A percentile compares a stretch with the other conserved stretches of the same genome.
phyloP scores from a whole-genome alignment of 345 rosid genomes.

The Eucalyptus curtisii region DNA sequence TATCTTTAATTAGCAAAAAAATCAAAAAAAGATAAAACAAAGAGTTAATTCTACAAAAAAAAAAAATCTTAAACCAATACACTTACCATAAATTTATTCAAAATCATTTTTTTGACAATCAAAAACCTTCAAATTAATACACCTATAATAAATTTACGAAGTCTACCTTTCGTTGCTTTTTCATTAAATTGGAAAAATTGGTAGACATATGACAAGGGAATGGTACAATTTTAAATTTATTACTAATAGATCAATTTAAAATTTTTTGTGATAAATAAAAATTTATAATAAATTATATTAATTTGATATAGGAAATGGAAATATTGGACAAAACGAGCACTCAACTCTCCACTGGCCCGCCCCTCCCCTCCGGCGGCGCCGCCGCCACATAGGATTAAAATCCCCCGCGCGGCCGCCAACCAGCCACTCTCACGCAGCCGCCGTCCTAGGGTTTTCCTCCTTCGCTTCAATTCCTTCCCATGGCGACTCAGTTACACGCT shows the following conservation, averaged over 20 bases:
- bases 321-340: background rate
- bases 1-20: background rate
- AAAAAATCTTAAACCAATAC: rapidly evolving
- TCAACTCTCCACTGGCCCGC: background rate
- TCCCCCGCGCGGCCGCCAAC: background rate
- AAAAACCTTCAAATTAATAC: rapidly evolving
- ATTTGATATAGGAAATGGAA: too few relatives aligned
- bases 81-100: rapidly evolving
- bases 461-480: background rate
- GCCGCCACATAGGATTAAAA: background rate
- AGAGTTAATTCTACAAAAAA: too few relatives aligned
- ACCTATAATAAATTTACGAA: rapidly evolving
- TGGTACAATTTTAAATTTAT: too few relatives aligned
- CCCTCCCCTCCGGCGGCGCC: background rate
- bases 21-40: too few relatives aligned
- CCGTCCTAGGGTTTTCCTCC: background rate
- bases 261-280: too few relatives aligned
- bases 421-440: background rate
- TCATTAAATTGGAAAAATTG: rapidly evolving
- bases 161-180: rapidly evolving
- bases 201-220: rapidly evolving
- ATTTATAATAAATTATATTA: too few relatives aligned
- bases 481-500: background rate
- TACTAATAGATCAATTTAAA: too few relatives aligned
- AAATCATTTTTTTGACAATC: too few relatives aligned